A percentile compares a stretch with the other conserved stretches of the same genome.
Evolutionary conservation across 306 rosid genomes (phyloP).

Genomic region (Sesbania bispinosa): DNA sequence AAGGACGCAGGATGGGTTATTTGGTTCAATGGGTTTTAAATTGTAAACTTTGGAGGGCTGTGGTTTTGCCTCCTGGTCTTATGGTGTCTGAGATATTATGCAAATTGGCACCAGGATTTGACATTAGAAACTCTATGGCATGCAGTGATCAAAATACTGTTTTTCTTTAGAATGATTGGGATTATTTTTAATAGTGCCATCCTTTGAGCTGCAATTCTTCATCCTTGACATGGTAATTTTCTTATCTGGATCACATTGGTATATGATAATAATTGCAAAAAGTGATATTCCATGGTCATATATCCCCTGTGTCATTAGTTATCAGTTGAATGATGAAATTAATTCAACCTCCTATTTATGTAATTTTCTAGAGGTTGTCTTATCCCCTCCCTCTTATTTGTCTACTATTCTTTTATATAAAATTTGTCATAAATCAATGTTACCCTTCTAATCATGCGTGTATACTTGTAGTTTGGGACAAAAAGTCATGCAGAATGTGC

Average conservation of each 20-base stretch:
- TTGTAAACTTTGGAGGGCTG: not conserved
- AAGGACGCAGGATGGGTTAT: not conserved
- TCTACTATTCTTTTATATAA: not conserved
- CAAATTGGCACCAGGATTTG: not conserved
- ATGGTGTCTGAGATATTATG: not conserved
- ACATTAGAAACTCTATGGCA: not conserved
- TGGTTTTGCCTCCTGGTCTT: not conserved
- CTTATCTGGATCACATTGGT: not conserved
- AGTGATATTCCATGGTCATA: constrained; percentile 5
- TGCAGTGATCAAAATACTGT: too few relatives aligned
- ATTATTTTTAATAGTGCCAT: not conserved
- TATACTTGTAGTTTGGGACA: constrained; percentile 70
- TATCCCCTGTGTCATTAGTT: not conserved
- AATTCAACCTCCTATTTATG: not conserved
- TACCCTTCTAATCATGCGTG: not conserved
- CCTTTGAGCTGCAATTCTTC: constrained; percentile 4
- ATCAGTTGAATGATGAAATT: not conserved
- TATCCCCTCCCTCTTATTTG: not conserved
- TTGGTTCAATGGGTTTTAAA: not conserved
- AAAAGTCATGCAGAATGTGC: constrained; percentile 98
- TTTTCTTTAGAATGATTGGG: too few relatives aligned
- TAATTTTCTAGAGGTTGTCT: not conserved
- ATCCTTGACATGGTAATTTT: not conserved
- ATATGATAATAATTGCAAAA: not conserved
- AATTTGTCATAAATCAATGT: not conserved